These are phyloP conservation scores for Rhizopus delemar DNA, from an alignment of 371 early-diverging fungal species.

Conservation along the genomic window DNA sequence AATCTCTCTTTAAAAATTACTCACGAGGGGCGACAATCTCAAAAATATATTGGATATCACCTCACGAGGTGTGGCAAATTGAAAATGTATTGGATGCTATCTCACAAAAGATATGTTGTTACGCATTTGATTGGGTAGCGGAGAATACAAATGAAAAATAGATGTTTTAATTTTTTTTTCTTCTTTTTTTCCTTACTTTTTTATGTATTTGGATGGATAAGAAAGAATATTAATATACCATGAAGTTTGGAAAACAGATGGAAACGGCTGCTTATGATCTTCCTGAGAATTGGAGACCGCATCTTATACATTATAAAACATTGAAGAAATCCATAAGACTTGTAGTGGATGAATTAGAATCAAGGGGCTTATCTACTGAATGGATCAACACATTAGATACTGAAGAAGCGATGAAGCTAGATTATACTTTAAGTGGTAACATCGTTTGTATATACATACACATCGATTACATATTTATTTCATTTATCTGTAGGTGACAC, in stretches of 20 bases:
- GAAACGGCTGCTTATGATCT: slow-evolving; percentile 61
- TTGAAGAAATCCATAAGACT: slow-evolving; percentile 69
- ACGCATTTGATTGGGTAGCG: not conserved
- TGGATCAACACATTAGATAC: slow-evolving; percentile 32
- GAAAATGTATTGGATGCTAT: not conserved
- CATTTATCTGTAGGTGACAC: not conserved
- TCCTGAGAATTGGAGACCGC: slow-evolving; percentile 70
- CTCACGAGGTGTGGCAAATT: not conserved
- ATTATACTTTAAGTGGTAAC: slow-evolving; percentile 51
- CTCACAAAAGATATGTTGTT: not conserved
- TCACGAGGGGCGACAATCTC: not conserved
- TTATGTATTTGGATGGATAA: not conserved
- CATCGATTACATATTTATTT: not conserved
- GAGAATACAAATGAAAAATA: not conserved
- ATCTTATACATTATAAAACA: slow-evolving; percentile 69
- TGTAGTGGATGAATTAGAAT: slow-evolving; percentile 69
- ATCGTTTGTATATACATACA: not conserved
- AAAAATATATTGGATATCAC: too few relatives aligned
- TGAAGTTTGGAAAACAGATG: slow-evolving; percentile 58
- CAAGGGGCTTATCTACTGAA: slow-evolving; percentile 37
- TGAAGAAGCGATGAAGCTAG: slow-evolving; percentile 30
- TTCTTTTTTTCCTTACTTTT: not conserved
- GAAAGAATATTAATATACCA: not conserved
- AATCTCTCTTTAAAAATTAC: not conserved
- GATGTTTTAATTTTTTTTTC: not conserved